Evolutionary conservation across 495 filamentous ascomycete species (phyloP), one percentile per base, ranked within the genome.

Genomic region (Hypomontagnella monticulosa): DNA sequence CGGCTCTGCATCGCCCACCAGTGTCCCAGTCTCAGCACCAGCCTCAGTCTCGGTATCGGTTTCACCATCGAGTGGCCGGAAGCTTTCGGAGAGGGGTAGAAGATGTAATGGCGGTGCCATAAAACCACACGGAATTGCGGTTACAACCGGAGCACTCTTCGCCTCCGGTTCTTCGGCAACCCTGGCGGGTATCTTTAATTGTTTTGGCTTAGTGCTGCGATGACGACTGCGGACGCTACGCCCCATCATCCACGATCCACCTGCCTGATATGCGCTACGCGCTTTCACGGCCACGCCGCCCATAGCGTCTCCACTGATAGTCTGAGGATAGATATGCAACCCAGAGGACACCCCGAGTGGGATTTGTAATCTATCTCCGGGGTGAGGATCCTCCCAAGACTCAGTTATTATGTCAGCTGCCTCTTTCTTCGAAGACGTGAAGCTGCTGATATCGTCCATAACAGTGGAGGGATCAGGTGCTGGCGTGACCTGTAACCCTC

Each of bases 281-380:
- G 52, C 74, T 82, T 83, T 84, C 79, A 80, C 83, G 83, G 82
- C 79, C 82, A 83, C 78, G 78, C 75, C 79, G 72, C 71, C 71
- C 77, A 73, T 77, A 59, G 48, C 70, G 68, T 75, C 71, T 72
- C 72, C 73, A 76, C 68, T 74, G 60, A 71, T 67, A 47, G 53
- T 70, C 56, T 63, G 71, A 53, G 62, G 69, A 73, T 66, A 67
- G 36, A 59, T 71, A 57, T 63, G 59, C 69, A 72, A 52, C 70
- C 70, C 72, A 33, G 72, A 59, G 62, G 63, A 52, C 41, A 68
- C 61, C 61, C 69, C 57, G 37, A 69, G 47, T 55, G 73, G 63
- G 60, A 75, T 72, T 56, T 72, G 49, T 66, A 79, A 68, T 57
- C 77, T 73, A 61, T 80, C 67, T 46, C 80, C 78, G 20, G 78